These are phyloP conservation scores for Saccharomycopsis guyanensis DNA, from an alignment of 805 yeast genomes.

Conservation along the genomic window DNA sequence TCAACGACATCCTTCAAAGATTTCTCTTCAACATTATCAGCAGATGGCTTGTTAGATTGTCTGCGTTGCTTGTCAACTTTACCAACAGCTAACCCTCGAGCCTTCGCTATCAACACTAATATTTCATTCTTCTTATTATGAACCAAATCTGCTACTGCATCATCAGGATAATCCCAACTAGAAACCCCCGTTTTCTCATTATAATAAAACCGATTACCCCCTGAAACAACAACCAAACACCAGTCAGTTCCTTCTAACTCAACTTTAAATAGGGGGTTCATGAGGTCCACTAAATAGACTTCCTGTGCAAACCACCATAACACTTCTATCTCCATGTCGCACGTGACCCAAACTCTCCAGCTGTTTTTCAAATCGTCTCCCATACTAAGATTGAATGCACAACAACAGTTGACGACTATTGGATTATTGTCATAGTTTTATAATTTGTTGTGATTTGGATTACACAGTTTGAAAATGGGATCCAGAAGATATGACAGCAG, in stretches of 20 bases:
- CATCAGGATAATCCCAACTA: constrained; percentile 28
- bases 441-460: no score
- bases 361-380: neutral
- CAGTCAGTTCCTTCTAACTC: constrained; percentile 27
- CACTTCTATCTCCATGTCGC: no score
- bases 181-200: constrained; percentile 27
- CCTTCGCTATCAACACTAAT: constrained; percentile 30
- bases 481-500: constrained; percentile 99
- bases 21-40: no score
- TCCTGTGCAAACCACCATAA: no score
- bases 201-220: constrained; percentile 37
- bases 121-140: constrained; percentile 23
- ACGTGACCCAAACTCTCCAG: neutral
- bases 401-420: neutral
- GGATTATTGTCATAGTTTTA: no score
- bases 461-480: constrained; percentile 35
- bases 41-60: no score
- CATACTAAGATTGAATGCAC: neutral
- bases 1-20: no score
- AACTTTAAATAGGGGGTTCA: constrained; percentile 14
- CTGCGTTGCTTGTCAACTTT: no score
- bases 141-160: constrained; percentile 19
- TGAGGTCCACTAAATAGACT: neutral
- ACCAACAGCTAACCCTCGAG: constrained; percentile 30
- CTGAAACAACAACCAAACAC: constrained; percentile 34